These are phyloP conservation scores for Dryas alaskensis DNA, from an alignment of 306 rosid species.

Conservation along the genomic window DNA sequence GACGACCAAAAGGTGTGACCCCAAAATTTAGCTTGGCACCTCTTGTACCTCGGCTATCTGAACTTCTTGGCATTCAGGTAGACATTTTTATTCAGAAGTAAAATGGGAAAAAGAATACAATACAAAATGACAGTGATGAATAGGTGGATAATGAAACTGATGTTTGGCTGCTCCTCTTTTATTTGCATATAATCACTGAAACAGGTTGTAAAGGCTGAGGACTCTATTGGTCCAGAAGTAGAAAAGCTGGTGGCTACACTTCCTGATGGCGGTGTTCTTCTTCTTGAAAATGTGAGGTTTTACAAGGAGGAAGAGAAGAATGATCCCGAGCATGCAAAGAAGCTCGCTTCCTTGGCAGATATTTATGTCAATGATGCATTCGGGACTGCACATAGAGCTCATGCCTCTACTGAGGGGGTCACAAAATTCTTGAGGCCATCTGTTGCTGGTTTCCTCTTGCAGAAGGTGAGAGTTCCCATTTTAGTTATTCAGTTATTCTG, in stretches of 20 bases:
- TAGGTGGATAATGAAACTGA: not conserved
- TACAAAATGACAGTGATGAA: constrained; percentile 8
- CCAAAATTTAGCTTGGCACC: constrained; percentile 95
- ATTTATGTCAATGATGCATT: constrained; percentile 94
- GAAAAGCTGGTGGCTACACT: constrained; percentile 81
- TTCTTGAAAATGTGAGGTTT: constrained; percentile 95
- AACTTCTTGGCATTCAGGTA: constrained; percentile 92
- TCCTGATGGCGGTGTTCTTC: constrained; percentile 89
- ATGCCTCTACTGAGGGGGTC: constrained; percentile 99
- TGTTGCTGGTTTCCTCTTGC: constrained; percentile 95
- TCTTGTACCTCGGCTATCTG: constrained; percentile 89
- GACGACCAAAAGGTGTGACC: constrained; percentile 97
- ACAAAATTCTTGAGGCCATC: constrained; percentile 95
- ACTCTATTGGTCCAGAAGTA: constrained; percentile 90
- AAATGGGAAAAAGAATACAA: not conserved
- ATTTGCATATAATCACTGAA: constrained; percentile 22
- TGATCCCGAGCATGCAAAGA: constrained; percentile 91
- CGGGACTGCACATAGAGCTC: constrained; percentile 99
- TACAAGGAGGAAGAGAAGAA: constrained; percentile 99
- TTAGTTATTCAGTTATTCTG: constrained; percentile 13
- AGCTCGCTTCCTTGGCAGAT: constrained; percentile 92
- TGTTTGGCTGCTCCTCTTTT: not conserved
- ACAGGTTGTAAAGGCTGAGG: constrained; percentile 93
- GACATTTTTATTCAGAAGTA: constrained; percentile 6
- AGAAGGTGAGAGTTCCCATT: constrained; percentile 56